Conservation (phyloP, 805 yeast species). For the Grigorovia jiainica region DNA sequence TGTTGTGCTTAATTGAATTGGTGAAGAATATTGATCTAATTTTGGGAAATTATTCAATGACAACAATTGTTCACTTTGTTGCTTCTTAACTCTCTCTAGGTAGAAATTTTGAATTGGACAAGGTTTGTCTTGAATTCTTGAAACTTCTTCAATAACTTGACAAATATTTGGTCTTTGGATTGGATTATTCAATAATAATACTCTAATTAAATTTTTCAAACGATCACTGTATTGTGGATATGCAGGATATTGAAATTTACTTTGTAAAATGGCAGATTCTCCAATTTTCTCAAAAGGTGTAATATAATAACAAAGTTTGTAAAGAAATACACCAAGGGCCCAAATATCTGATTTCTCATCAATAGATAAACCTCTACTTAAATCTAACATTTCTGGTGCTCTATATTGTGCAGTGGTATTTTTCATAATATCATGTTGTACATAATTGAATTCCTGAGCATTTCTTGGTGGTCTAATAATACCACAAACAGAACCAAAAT, state of each 20-base stretch:
- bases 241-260: conserved; percentile 43
- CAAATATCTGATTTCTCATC: conserved; percentile 79
- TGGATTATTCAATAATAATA: conserved; percentile 57
- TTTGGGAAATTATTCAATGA: neutral
- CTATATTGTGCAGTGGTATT: conserved; percentile 83
- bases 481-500: conserved; percentile 73
- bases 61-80: neutral
- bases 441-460: conserved; percentile 46
- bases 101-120: conserved; percentile 36
- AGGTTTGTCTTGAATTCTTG: conserved; percentile 47
- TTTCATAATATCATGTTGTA: conserved; percentile 62
- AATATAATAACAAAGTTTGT: conserved; percentile 69
- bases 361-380: conserved; percentile 56
- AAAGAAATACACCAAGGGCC: conserved; percentile 75
- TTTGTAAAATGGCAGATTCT: conserved; percentile 54
- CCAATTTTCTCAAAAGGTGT: conserved; percentile 70
- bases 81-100: conserved; percentile 17
- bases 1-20: neutral
- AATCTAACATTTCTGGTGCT: conserved; percentile 77
- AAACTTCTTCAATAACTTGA: conserved; percentile 62
- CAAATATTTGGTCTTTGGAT: conserved; percentile 63
- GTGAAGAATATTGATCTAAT: neutral
- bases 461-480: conserved; percentile 54
- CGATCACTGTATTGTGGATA: conserved; percentile 52
- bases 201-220: conserved; percentile 54